Percentiles rank a stretch among this genome's conserved stretches.
phyloP scores from a whole-genome alignment of 495 filamentous ascomycete species.

The Ascobolus immersus region DNA sequence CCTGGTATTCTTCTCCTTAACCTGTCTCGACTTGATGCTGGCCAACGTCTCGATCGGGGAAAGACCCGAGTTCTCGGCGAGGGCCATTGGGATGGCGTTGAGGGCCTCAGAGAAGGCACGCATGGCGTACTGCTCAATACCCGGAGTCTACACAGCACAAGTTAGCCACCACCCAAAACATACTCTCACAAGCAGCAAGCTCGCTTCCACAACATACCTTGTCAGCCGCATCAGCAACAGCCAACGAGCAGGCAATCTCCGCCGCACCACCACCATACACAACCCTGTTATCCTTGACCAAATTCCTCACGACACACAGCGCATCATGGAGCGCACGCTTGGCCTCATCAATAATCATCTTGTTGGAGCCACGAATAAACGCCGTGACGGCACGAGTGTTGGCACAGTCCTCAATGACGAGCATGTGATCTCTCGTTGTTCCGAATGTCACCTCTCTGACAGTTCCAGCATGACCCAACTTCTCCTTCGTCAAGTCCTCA shows the following conservation, averaged over 20 bases:
- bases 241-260: slow-evolving; percentile 90
- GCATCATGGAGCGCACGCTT: slow-evolving; percentile 94
- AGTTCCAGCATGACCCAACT: slow-evolving; percentile 70
- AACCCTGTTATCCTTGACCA: slow-evolving; percentile 85
- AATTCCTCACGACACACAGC: slow-evolving; percentile 87
- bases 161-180: slow-evolving; percentile 3
- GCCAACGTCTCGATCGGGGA: slow-evolving; percentile 90
- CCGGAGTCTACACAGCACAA: slow-evolving; percentile 36
- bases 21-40: slow-evolving; percentile 82
- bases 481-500: slow-evolving; percentile 71
- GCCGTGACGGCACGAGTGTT: slow-evolving; percentile 90
- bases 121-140: slow-evolving; percentile 96
- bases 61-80: slow-evolving; percentile 89
- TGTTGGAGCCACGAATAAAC: slow-evolving; percentile 93
- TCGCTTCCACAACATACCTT: slow-evolving; percentile 27
- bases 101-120: slow-evolving; percentile 89
- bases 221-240: slow-evolving; percentile 82
- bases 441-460: slow-evolving; percentile 91
- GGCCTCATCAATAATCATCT: slow-evolving; percentile 99
- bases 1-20: slow-evolving; percentile 60
- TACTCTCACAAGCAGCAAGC: slow-evolving; percentile 2
- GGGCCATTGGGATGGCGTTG: slow-evolving; percentile 81
- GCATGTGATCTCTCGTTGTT: slow-evolving; percentile 96
- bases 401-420: slow-evolving; percentile 96
- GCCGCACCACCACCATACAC: slow-evolving; percentile 97